Percentiles rank a stretch among this genome's conserved stretches.
These are phyloP conservation scores for Corrigiola litoralis DNA, from an alignment of 179 eudicot genomes.

Conservation along the genomic window DNA sequence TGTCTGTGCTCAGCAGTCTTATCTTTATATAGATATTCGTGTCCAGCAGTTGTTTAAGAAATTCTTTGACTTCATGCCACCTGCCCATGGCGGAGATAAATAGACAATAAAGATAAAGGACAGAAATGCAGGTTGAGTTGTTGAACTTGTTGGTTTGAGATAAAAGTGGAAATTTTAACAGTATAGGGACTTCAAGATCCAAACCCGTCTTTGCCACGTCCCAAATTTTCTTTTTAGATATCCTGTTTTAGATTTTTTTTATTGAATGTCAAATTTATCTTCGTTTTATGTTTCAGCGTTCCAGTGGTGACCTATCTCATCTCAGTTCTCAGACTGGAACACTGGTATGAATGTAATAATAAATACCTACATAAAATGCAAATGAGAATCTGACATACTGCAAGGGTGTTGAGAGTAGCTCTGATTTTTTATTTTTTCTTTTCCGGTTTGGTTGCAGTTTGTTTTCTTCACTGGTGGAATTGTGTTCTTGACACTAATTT, in stretches of 20 bases:
- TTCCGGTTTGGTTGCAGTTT: constrained; percentile 72
- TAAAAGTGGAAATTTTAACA: too few species aligned
- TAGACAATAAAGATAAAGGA: too few species aligned
- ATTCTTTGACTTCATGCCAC: too few species aligned
- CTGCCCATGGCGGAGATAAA: too few species aligned
- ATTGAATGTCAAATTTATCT: neutral
- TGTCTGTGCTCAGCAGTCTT: too few species aligned
- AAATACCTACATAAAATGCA: constrained; percentile 1
- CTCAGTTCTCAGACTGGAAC: constrained; percentile 74
- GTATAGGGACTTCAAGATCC: neutral
- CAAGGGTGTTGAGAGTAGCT: neutral
- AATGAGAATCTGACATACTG: neutral
- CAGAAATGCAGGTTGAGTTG: too few species aligned
- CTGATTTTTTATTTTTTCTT: constrained; percentile 4
- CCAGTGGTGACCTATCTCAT: constrained; percentile 49
- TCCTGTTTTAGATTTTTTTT: neutral
- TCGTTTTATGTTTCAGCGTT: constrained; percentile 51
- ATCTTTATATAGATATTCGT: too few species aligned
- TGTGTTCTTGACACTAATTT: constrained; percentile 76
- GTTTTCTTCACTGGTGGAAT: constrained; percentile 94
- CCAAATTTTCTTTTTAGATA: neutral
- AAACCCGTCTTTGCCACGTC: neutral
- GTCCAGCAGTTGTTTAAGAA: too few species aligned
- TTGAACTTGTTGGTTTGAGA: too few species aligned
- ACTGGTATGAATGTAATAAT: constrained; percentile 51